phyloP scores from a whole-genome alignment of 225 moss, liverwort and hornwort species.

The Polytrichum formosum region DNA sequence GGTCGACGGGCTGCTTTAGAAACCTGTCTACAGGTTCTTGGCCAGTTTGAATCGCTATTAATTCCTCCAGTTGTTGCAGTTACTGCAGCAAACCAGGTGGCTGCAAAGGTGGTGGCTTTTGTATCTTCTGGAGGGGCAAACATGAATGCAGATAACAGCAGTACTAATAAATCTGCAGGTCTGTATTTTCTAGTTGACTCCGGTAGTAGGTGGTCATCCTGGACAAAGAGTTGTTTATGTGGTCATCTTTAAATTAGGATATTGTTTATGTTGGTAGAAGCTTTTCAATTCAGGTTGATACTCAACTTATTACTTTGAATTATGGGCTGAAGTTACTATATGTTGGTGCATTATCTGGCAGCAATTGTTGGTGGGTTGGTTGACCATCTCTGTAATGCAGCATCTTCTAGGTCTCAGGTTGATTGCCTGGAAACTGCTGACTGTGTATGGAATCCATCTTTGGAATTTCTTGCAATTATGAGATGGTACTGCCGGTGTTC shows the following conservation, averaged over 20 bases:
- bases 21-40: slow-evolving; percentile 73
- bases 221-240: too few species aligned
- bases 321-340: too few species aligned
- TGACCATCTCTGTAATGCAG: too few species aligned
- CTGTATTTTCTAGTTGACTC: slow-evolving; percentile 6
- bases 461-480: too few species aligned
- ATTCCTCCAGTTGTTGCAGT: slow-evolving; percentile 60
- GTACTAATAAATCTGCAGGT: slow-evolving; percentile 66
- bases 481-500: too few species aligned
- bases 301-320: too few species aligned
- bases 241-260: too few species aligned
- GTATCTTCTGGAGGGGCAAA: slow-evolving; percentile 50
- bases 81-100: slow-evolving; percentile 78
- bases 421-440: slow-evolving; percentile 1
- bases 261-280: too few species aligned
- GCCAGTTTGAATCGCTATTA: slow-evolving; percentile 83
- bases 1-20: slow-evolving; percentile 72
- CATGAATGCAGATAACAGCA: slow-evolving; percentile 48
- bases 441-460: not conserved
- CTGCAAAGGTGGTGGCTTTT: slow-evolving; percentile 58
- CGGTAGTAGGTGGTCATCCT: not conserved
- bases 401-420: too few species aligned
- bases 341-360: too few species aligned
- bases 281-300: too few species aligned
- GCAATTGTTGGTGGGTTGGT: too few species aligned